phyloP scores from a whole-genome alignment of 176 grass and related monocot genomes.

The Oryza punctata region DNA sequence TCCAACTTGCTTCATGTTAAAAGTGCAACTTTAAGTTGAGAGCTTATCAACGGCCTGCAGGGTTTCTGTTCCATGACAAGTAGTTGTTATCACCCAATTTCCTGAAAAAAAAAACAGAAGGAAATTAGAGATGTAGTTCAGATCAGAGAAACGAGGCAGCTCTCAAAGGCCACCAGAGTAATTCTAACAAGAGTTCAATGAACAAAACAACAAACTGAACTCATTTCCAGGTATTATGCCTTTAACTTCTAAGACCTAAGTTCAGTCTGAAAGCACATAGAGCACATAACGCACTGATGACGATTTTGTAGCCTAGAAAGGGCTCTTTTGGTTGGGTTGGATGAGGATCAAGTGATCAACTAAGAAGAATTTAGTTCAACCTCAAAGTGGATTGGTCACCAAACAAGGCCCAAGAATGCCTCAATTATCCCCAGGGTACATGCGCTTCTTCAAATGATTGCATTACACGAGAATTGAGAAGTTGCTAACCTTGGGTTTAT shows the following conservation, averaged over 20 bases:
- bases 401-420: neutral
- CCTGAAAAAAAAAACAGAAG: conserved; percentile 41
- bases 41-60: conserved; percentile 36
- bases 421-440: neutral
- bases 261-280: neutral
- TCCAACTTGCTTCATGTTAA: neutral
- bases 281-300: neutral
- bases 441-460: neutral
- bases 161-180: neutral
- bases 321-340: neutral
- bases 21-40: conserved; percentile 25
- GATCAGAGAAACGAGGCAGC: neutral
- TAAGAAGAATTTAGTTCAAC: neutral
- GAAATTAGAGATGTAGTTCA: conserved; percentile 32
- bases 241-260: neutral
- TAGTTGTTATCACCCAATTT: conserved; percentile 79
- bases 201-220: neutral
- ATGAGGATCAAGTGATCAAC: neutral
- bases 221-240: neutral
- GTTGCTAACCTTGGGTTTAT: conserved; percentile 79
- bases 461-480: neutral
- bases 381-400: neutral
- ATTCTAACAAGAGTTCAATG: neutral
- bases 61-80: conserved; percentile 83
- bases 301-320: neutral